phyloP scores from a whole-genome alignment of 2,329 filamentous ascomycete species.

The Chaetomium sp. region DNA sequence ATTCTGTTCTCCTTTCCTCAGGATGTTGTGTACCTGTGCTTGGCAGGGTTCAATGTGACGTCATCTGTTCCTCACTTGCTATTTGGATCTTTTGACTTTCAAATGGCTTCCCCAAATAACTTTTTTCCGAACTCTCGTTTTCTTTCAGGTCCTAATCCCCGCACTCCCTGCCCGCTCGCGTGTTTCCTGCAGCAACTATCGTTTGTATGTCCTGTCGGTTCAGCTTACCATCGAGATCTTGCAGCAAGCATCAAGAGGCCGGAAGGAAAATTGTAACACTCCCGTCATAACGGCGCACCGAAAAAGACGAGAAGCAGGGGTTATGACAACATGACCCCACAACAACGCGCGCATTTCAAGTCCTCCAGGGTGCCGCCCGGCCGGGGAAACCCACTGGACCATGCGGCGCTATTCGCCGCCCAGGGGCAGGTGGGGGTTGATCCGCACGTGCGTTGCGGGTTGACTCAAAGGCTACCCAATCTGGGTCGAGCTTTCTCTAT shows the following conservation, averaged over 20 bases:
- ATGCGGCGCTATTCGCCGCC: neutral
- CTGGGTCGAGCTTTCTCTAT: too few relatives aligned
- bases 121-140: too few relatives aligned
- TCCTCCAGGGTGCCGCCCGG: neutral
- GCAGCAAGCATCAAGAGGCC: neutral
- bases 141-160: too few relatives aligned
- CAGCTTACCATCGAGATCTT: neutral
- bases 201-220: neutral
- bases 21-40: too few relatives aligned
- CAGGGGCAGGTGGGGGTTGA: neutral
- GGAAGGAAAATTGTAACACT: neutral
- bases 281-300: neutral
- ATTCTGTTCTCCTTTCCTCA: too few relatives aligned
- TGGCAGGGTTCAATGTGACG: too few relatives aligned
- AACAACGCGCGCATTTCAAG: neutral
- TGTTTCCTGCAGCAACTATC: neutral
- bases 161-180: neutral
- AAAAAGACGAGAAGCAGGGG: neutral
- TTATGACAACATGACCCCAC: neutral
- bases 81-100: too few relatives aligned
- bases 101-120: too few relatives aligned
- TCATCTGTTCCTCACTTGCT: too few relatives aligned
- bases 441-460: constrained; percentile 6
- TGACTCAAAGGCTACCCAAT: neutral
- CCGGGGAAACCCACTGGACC: neutral